These are phyloP conservation scores for Hanseniaspora occidentalis DNA, from an alignment of 805 yeast species.

Conservation along the genomic window DNA sequence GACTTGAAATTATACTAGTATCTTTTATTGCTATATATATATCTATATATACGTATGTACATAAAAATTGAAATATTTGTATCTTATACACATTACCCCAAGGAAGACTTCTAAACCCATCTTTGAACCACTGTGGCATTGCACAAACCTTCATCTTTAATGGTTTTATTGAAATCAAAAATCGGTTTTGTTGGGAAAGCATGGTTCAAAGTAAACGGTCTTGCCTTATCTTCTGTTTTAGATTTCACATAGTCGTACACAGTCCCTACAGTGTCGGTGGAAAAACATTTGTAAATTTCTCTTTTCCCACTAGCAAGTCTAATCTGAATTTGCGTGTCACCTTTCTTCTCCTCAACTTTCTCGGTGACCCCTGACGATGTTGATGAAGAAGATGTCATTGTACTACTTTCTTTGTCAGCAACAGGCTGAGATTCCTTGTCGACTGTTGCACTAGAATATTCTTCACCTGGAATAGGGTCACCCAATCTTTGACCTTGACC, in stretches of 20 bases:
- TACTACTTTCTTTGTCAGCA: background rate
- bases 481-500: slow-evolving; percentile 85
- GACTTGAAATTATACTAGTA: slow-evolving; percentile 56
- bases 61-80: background rate
- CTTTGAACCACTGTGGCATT: slow-evolving; percentile 87
- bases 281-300: slow-evolving; percentile 47
- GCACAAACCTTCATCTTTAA: slow-evolving; percentile 63
- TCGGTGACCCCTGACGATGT: too few relatives aligned
- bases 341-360: slow-evolving; percentile 27
- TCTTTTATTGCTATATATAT: background rate
- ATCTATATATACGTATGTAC: slow-evolving; percentile 5
- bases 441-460: slow-evolving; percentile 13
- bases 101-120: too few relatives aligned
- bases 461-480: slow-evolving; percentile 73
- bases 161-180: slow-evolving; percentile 40
- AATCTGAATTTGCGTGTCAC: slow-evolving; percentile 69
- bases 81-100: too few relatives aligned
- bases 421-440: slow-evolving; percentile 5
- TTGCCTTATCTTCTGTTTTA: slow-evolving; percentile 26
- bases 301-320: slow-evolving; percentile 76
- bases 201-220: slow-evolving; percentile 55
- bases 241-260: slow-evolving; percentile 61
- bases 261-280: slow-evolving; percentile 49
- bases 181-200: slow-evolving; percentile 75
- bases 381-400: slow-evolving; percentile 6